Evolutionary conservation across 768 basidiomycete genomes (phyloP).

Genomic region (Psilocybe subaeruginosa): DNA sequence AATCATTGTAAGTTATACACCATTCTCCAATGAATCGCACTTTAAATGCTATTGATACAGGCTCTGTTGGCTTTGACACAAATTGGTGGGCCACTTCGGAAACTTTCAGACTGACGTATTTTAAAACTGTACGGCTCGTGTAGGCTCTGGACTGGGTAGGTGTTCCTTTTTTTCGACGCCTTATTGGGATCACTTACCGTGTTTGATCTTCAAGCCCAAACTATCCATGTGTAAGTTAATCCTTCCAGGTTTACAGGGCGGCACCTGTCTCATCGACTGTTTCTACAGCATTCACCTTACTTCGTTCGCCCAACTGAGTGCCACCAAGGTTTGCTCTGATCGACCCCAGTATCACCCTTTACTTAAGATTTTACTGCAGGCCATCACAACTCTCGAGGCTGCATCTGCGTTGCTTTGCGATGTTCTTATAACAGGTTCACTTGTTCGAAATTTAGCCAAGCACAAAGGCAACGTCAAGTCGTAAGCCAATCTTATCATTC

Average conservation of each 20-base stretch:
- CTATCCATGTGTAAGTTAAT: too few relatives aligned
- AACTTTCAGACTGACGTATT: not conserved
- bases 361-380: not conserved
- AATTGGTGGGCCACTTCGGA: not conserved
- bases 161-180: too few relatives aligned
- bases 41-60: not conserved
- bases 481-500: not conserved
- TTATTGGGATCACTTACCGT: too few relatives aligned
- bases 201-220: too few relatives aligned
- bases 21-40: not conserved
- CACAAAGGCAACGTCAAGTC: not conserved
- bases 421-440: not conserved
- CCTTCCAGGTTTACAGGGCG: too few relatives aligned
- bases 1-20: slow-evolving; percentile 19
- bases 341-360: not conserved
- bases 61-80: not conserved
- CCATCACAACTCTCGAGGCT: not conserved
- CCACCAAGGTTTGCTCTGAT: too few relatives aligned
- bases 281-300: too few relatives aligned
- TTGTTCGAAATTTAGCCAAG: not conserved
- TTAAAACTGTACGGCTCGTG: not conserved
- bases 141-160: not conserved
- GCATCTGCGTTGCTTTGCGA: not conserved
- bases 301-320: too few relatives aligned
- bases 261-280: too few relatives aligned